Evolutionary conservation across 1,139 yeast genomes (phyloP), one percentile per base, ranked within the genome.

Genomic region (Schwanniomyces etchellsii): DNA sequence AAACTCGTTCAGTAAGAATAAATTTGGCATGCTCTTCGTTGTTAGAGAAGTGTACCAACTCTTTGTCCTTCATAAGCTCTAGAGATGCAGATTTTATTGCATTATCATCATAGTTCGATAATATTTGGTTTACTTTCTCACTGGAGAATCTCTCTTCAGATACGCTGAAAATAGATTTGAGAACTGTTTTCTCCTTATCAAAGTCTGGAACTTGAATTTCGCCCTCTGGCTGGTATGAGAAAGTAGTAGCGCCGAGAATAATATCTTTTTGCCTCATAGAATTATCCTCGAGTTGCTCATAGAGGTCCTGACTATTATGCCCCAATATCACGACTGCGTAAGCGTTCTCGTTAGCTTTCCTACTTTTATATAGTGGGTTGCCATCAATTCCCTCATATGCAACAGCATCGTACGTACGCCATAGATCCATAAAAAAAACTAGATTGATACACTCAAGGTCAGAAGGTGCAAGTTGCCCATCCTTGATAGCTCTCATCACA

Each of bases 161-260:
- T 0, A 86, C 76, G 0, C 82, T 71, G 42, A 82, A 71, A 5
- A 82, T 65, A 1, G 89, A 76, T 44, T 80, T 77, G 27, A 72
- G 45, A 4, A 57, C 52, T 1, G 70, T 53, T 34, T 64, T 53
- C 2, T 70, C 47, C 16, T 55, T 48, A 28, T 67, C 68, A 20
- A 47, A 54, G 37, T 28, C 48, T 32, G 34, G 50, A 28, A 41
- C 44, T 30, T 32, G 43, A 14, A 38, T 44, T 30, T 32, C 40
- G 2, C 21, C 18, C 3, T 38, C 31, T 6, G 39, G 28, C 6
- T 56, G 47, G 35, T 56, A 57, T 25, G 64, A 58, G 39, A 73
- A 75, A 2, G 65, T 55, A 1, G 47, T 44, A 24, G 48, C 54
- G 0, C 70, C 51, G 24, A 72, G 47, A 6, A 55, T 47, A 2